Evolutionary conservation across 352 stramenopile species (phyloP).

Genomic region (Globisporangium solare): DNA sequence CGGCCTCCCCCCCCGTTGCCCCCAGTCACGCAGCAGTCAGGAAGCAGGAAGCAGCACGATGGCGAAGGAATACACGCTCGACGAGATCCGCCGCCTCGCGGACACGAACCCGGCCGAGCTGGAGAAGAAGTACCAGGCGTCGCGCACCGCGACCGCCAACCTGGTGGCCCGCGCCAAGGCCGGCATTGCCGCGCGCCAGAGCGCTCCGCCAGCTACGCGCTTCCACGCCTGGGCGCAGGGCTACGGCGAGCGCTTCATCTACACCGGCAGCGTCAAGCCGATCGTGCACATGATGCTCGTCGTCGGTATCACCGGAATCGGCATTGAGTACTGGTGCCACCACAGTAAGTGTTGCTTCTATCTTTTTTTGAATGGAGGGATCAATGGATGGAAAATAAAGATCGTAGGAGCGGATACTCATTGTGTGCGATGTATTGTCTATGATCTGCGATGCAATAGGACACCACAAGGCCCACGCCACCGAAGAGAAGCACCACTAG

Average conservation of each 20-base stretch:
- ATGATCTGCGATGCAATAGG: constrained; percentile 10
- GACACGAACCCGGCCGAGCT: constrained; percentile 72
- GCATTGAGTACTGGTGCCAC: constrained; percentile 62
- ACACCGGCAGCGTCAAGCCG: constrained; percentile 66
- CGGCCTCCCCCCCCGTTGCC: not conserved
- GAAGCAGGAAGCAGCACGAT: constrained; percentile 22
- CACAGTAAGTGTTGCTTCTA: constrained; percentile 38
- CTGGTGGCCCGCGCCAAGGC: constrained; percentile 57
- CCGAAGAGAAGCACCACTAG: constrained; percentile 59
- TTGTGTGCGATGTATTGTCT: too few species aligned
- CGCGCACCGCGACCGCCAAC: constrained; percentile 56
- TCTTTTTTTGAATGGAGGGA: not conserved
- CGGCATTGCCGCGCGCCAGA: constrained; percentile 51
- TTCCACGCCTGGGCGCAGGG: constrained; percentile 69
- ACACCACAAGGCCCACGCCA: constrained; percentile 45
- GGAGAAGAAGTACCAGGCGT: constrained; percentile 63
- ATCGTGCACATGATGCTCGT: constrained; percentile 78
- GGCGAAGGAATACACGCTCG: constrained; percentile 73
- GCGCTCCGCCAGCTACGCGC: constrained; percentile 46
- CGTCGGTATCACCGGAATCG: constrained; percentile 43
- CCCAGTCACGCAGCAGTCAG: constrained; percentile 2
- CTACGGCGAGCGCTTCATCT: constrained; percentile 73
- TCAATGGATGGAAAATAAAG: too few species aligned
- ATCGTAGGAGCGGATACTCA: too few species aligned
- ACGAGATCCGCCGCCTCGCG: constrained; percentile 75